Evolutionary conservation across 306 rosid species (phyloP).

Genomic region (Vicia villosa): DNA sequence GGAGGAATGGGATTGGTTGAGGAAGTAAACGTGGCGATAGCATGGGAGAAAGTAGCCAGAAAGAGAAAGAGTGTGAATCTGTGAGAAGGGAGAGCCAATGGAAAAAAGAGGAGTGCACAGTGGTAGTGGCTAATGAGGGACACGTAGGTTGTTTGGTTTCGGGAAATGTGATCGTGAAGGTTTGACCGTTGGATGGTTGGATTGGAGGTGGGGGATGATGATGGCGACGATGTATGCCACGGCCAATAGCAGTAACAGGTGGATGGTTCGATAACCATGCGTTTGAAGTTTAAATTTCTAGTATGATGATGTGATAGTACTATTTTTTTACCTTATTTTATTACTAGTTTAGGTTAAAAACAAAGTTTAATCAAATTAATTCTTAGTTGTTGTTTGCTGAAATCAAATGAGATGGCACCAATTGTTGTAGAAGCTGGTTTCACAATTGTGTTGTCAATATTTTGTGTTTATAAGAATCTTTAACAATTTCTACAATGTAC

Average conservation of each 20-base stretch:
- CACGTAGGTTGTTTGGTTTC: constrained; percentile 46
- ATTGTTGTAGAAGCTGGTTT: background rate
- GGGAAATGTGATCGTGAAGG: constrained; percentile 26
- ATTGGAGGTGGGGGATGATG: constrained; percentile 1
- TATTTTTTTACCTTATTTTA: background rate
- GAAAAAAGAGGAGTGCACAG: constrained; percentile 47
- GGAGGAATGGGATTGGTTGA: constrained; percentile 46
- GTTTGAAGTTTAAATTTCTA: background rate
- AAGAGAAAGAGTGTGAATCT: background rate
- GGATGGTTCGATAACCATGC: constrained; percentile 42
- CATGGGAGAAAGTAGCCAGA: background rate
- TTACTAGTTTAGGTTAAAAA: background rate
- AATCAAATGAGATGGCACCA: background rate
- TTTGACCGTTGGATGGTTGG: constrained; percentile 25
- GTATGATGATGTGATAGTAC: background rate
- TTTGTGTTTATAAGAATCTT: no score
- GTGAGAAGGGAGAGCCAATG: constrained; percentile 37
- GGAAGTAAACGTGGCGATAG: constrained; percentile 46
- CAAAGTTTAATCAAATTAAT: background rate
- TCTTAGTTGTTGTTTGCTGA: background rate
- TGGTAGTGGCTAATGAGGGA: constrained; percentile 31
- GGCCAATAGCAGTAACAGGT: constrained; percentile 35
- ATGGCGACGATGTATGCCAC: constrained; percentile 46
- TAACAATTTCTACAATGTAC: no score
- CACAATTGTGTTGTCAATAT: no score